Conservation (phyloP, 306 rosid genomes). For the Trifolium pratense region DNA sequence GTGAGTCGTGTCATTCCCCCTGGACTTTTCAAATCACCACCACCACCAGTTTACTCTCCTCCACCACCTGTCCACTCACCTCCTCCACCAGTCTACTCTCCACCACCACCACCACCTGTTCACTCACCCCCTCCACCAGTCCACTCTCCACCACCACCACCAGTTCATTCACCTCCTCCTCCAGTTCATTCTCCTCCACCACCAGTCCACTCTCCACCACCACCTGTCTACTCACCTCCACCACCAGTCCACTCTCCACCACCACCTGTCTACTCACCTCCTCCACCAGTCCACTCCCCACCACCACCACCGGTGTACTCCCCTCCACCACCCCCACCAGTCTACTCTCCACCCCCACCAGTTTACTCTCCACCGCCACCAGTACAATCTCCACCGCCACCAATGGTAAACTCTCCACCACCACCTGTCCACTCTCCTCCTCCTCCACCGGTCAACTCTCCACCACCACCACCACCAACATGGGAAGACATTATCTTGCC, state of each 20-base stretch:
- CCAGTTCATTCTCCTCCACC: not conserved
- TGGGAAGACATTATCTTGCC: slow-evolving; percentile 53
- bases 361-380: slow-evolving; percentile 1
- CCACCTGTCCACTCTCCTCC: slow-evolving; percentile 37
- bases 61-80: slow-evolving; percentile 40
- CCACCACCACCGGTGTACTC: slow-evolving; percentile 39
- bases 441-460: slow-evolving; percentile 12
- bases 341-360: slow-evolving; percentile 3
- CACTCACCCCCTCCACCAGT: not conserved
- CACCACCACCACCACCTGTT: not conserved
- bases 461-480: slow-evolving; percentile 39
- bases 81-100: not conserved
- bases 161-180: not conserved
- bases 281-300: not conserved
- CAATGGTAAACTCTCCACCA: slow-evolving; percentile 18
- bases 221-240: slow-evolving; percentile 15
- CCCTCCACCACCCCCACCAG: slow-evolving; percentile 39
- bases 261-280: slow-evolving; percentile 17
- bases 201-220: not conserved
- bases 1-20: too few relatives aligned
- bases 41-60: slow-evolving; percentile 20
- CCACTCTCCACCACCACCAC: slow-evolving; percentile 18
- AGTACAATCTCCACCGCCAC: slow-evolving; percentile 1
- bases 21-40: too few relatives aligned
- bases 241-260: slow-evolving; percentile 33